Conservation (phyloP, 148 eudicot species). For the Salicornia ramosissima region DNA sequence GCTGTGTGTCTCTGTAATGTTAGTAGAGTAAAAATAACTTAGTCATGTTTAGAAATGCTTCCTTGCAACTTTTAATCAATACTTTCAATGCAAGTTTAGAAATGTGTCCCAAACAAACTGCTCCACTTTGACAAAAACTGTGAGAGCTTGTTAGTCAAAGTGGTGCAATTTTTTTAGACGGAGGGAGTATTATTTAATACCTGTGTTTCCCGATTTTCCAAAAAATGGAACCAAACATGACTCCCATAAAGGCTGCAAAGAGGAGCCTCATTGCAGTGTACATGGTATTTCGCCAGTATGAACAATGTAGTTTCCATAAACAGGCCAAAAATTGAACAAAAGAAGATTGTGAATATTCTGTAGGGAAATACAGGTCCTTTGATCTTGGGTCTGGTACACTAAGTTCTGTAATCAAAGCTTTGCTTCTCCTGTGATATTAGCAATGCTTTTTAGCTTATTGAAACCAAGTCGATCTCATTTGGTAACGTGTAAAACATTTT, state of each 20-base stretch:
- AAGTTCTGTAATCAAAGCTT: constrained; percentile 39
- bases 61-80: too few species aligned
- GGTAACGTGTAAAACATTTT: too few species aligned
- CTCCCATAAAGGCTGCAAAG: constrained; percentile 43
- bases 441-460: not conserved
- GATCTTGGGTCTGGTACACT: constrained; percentile 50
- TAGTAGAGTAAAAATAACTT: not conserved
- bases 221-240: constrained; percentile 55
- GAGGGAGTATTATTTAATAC: constrained; percentile 9
- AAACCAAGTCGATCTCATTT: too few species aligned
- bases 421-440: constrained; percentile 42
- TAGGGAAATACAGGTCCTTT: constrained; percentile 48
- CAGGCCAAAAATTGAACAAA: constrained; percentile 45
- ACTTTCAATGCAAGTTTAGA: too few species aligned
- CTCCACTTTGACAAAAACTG: too few species aligned
- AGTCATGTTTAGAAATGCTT: too few species aligned
- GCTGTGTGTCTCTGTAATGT: constrained; percentile 30
- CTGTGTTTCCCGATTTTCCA: constrained; percentile 45
- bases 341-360: constrained; percentile 44
- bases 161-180: too few species aligned
- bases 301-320: constrained; percentile 56
- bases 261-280: constrained; percentile 55
- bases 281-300: constrained; percentile 59
- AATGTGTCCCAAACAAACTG: too few species aligned
- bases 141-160: too few species aligned